Evolutionary conservation across 2,329 filamentous ascomycete genomes (phyloP).

Genomic region (Talaromyces sp.): DNA sequence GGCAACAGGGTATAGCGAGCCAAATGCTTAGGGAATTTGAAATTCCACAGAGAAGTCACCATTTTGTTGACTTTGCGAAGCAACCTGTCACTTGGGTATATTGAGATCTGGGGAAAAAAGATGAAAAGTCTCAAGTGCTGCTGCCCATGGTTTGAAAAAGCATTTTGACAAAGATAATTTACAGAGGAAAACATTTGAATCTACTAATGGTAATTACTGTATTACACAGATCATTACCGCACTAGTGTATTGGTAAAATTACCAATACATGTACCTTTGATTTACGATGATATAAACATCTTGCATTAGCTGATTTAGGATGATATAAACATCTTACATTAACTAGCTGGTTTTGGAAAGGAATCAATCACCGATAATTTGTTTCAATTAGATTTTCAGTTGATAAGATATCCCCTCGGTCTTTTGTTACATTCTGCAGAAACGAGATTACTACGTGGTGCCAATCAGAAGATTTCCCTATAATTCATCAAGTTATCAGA

Average conservation of each 20-base stretch:
- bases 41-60: not conserved
- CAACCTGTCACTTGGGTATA: not conserved
- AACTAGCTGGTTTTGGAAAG: not conserved
- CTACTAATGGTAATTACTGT: not conserved
- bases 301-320: not conserved
- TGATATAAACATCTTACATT: not conserved
- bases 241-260: not conserved
- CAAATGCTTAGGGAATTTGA: not conserved
- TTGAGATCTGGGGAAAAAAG: not conserved
- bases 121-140: not conserved
- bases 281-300: not conserved
- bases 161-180: not conserved
- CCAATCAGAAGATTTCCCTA: not conserved
- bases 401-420: not conserved
- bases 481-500: not conserved
- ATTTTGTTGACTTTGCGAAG: not conserved
- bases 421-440: not conserved
- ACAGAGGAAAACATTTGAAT: not conserved
- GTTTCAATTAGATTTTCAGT: not conserved
- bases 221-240: not conserved
- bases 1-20: not conserved
- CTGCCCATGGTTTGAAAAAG: not conserved
- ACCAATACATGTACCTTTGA: not conserved
- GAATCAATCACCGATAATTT: not conserved
- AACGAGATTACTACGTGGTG: not conserved